Evolutionary conservation across 2,329 filamentous ascomycete genomes (phyloP).

Genomic region (Sporothrix inflata): DNA sequence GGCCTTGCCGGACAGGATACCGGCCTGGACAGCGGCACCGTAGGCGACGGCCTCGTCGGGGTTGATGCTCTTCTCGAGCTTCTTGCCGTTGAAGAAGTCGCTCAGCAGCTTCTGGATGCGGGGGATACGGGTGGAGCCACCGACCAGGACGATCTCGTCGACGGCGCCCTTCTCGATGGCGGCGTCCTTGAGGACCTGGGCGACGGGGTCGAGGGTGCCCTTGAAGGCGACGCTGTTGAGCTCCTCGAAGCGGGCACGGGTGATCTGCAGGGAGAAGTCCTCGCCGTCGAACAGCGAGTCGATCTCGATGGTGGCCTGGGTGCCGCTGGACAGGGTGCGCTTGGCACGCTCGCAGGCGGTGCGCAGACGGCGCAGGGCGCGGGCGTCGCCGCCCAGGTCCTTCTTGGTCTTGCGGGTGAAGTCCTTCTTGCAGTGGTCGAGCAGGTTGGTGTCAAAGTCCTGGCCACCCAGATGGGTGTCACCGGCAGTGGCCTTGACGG

Average conservation of each 20-base stretch:
- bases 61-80: slow-evolving; percentile 99
- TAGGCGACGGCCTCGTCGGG: slow-evolving; percentile 99
- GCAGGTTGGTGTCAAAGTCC: slow-evolving; percentile 94
- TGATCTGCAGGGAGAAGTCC: slow-evolving; percentile 96
- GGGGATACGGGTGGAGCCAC: slow-evolving; percentile 98
- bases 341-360: slow-evolving; percentile 99
- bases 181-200: slow-evolving; percentile 95
- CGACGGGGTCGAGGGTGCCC: slow-evolving; percentile 91
- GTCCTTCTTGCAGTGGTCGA: slow-evolving; percentile 96
- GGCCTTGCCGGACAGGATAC: slow-evolving; percentile 98
- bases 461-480: slow-evolving; percentile 95
- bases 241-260: slow-evolving; percentile 98
- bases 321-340: slow-evolving; percentile 96
- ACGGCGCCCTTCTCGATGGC: slow-evolving; percentile 85
- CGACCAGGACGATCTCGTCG: slow-evolving; percentile 98
- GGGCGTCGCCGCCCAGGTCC: slow-evolving; percentile 78
- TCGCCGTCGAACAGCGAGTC: slow-evolving; percentile 98
- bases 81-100: slow-evolving; percentile 99
- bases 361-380: slow-evolving; percentile 92
- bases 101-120: slow-evolving; percentile 98
- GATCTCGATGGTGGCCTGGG: slow-evolving; percentile 97
- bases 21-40: slow-evolving; percentile 97
- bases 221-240: slow-evolving; percentile 94
- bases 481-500: slow-evolving; percentile 96
- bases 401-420: slow-evolving; percentile 45